These are phyloP conservation scores for Ceraceosorus guamensis DNA, from an alignment of 1,284 basidiomycete species.

Conservation along the genomic window DNA sequence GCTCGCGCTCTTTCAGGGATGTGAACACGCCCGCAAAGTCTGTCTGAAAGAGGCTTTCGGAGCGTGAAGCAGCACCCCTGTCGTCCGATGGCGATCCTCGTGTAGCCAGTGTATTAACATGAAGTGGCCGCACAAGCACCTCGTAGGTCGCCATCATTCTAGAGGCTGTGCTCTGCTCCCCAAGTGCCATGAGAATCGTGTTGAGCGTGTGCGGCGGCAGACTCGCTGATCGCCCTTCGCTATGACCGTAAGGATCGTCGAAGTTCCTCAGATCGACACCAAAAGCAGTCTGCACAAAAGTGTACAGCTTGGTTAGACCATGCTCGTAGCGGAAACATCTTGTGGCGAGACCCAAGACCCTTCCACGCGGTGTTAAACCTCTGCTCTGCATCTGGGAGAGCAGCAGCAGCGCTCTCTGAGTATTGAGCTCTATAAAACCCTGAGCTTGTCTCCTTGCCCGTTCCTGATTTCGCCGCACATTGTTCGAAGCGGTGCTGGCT, in stretches of 20 bases:
- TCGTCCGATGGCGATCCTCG: too few relatives aligned
- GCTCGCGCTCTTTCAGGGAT: background rate
- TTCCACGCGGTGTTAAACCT: constrained; percentile 15
- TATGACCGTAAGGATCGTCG: constrained; percentile 8
- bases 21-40: background rate
- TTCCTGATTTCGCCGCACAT: background rate
- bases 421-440: background rate
- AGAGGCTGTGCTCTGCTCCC: constrained; percentile 38
- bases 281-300: constrained; percentile 32
- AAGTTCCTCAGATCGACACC: constrained; percentile 34
- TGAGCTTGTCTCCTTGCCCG: background rate
- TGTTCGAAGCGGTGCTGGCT: too few relatives aligned
- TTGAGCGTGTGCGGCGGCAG: constrained; percentile 32
- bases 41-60: background rate
- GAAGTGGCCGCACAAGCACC: constrained; percentile 30
- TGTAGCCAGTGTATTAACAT: background rate
- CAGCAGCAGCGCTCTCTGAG: constrained; percentile 21
- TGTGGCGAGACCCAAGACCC: too few relatives aligned
- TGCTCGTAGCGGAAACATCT: too few relatives aligned
- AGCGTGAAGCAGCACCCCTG: background rate
- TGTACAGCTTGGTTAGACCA: background rate
- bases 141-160: constrained; percentile 45
- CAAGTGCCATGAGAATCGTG: constrained; percentile 43
- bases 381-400: constrained; percentile 32
- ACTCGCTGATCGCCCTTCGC: background rate